Conservation (phyloP, 164 flowering plant genomes). For the Macadamia integrifolia region DNA sequence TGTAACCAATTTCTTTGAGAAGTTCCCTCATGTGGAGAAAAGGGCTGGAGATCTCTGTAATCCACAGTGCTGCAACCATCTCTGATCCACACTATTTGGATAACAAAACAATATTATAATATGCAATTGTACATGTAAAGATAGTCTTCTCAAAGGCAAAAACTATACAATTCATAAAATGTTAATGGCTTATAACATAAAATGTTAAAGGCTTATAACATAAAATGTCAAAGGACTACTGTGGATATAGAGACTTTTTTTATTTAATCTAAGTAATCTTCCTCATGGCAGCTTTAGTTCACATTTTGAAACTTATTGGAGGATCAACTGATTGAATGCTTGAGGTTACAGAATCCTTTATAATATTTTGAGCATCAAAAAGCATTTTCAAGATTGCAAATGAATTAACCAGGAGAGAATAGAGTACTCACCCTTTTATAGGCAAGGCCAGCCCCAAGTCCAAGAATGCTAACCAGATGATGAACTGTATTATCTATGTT, state of each 20-base stretch:
- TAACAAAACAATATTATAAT: background rate
- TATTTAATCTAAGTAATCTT: no score
- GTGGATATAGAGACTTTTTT: no score
- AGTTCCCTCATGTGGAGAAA: conserved; percentile 82
- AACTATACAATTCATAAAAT: background rate
- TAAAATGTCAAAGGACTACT: no score
- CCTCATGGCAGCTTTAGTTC: no score
- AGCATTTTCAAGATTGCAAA: background rate
- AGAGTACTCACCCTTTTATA: conserved; percentile 42
- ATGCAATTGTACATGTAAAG: background rate
- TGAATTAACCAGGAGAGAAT: background rate
- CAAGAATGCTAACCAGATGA: conserved; percentile 77
- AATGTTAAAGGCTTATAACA: background rate
- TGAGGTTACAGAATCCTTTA: background rate
- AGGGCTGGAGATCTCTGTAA: conserved; percentile 91
- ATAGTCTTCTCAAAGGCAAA: background rate
- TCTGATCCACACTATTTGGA: conserved; percentile 71
- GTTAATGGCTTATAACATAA: background rate
- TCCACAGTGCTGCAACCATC: conserved; percentile 70
- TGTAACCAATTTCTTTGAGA: conserved; percentile 86
- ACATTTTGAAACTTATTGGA: background rate
- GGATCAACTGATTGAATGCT: background rate
- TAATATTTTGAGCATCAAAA: background rate
- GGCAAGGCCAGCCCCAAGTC: conserved; percentile 62
- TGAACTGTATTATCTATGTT: conserved; percentile 63